A percentile compares a stretch with the other conserved stretches of the same genome.
phyloP scores from a whole-genome alignment of 768 basidiomycete genomes.

The Pleurotus platypus region DNA sequence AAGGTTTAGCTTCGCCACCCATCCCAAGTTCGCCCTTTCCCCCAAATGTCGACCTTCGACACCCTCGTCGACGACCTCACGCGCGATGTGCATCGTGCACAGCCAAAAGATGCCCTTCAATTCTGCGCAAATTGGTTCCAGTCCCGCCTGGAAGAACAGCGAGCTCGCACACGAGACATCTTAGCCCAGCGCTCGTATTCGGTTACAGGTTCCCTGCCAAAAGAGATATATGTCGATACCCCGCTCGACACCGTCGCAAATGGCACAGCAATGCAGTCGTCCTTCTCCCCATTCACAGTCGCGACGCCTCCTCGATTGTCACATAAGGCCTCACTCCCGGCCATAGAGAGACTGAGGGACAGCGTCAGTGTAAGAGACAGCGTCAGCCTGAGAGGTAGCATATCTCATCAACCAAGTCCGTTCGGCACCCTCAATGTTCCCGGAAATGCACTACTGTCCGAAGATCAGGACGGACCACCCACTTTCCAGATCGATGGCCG shows the following conservation, averaged over 20 bases:
- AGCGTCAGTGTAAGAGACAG: conserved; percentile 5
- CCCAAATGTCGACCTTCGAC: conserved; percentile 71
- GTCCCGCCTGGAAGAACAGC: conserved; percentile 79
- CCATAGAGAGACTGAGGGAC: conserved; percentile 4
- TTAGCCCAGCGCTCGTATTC: conserved; percentile 51
- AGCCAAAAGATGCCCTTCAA: conserved; percentile 89
- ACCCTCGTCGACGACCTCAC: conserved; percentile 80
- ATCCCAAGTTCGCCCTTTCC: not conserved
- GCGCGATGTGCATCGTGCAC: conserved; percentile 79
- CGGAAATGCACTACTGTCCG: conserved; percentile 70
- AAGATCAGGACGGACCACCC: conserved; percentile 40
- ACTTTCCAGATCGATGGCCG: conserved; percentile 58
- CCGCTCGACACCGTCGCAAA: conserved; percentile 27
- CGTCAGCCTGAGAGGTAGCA: conserved; percentile 33
- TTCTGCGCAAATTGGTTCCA: conserved; percentile 96
- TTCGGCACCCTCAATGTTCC: conserved; percentile 81
- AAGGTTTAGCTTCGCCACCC: conserved; percentile 1
- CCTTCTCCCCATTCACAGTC: conserved; percentile 46
- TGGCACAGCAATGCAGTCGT: conserved; percentile 29
- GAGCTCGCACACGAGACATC: conserved; percentile 66
- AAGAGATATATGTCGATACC: conserved; percentile 57
- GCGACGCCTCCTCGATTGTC: conserved; percentile 35
- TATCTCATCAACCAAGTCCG: conserved; percentile 49
- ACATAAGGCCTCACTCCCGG: conserved; percentile 47
- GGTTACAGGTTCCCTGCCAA: conserved; percentile 40